Evolutionary conservation across 148 eudicot genomes (phyloP).

Genomic region (Arctostaphylos glauca): DNA sequence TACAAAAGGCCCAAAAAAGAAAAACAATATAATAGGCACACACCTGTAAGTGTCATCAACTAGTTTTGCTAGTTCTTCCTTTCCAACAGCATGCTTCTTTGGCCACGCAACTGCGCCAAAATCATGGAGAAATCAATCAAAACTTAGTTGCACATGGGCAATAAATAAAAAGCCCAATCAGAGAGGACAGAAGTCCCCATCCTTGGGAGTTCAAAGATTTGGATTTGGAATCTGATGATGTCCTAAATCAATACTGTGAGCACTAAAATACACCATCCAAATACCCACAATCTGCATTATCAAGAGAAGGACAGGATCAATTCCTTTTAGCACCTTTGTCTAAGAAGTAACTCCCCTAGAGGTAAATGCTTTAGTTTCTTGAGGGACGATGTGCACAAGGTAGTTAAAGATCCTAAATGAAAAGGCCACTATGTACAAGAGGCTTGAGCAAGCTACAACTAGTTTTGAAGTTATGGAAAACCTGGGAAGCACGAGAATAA

Average conservation of each 20-base stretch:
- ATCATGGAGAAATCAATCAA: constrained; percentile 1
- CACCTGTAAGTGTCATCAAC: constrained; percentile 95
- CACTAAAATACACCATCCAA: background rate
- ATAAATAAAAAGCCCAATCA: background rate
- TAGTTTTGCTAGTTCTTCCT: constrained; percentile 84
- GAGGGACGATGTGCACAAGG: background rate
- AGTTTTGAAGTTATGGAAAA: background rate
- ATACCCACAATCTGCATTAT: background rate
- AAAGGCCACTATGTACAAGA: background rate
- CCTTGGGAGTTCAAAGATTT: background rate
- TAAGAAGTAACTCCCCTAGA: background rate
- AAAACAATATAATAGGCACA: background rate
- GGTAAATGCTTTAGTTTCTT: background rate
- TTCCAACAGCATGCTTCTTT: constrained; percentile 60
- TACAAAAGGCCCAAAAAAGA: background rate
- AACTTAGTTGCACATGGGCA: background rate
- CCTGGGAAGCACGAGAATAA: background rate
- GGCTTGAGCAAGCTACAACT: background rate
- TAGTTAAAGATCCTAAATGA: background rate
- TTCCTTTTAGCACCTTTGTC: background rate
- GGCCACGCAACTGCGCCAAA: constrained; percentile 69
- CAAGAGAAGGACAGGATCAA: background rate
- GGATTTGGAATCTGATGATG: background rate
- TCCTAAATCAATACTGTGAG: background rate
- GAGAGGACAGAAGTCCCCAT: background rate